Percentiles rank a stretch among this genome's conserved stretches.
Evolutionary conservation across 768 basidiomycete genomes (phyloP).

Genomic region (Boletus reticuloceps): DNA sequence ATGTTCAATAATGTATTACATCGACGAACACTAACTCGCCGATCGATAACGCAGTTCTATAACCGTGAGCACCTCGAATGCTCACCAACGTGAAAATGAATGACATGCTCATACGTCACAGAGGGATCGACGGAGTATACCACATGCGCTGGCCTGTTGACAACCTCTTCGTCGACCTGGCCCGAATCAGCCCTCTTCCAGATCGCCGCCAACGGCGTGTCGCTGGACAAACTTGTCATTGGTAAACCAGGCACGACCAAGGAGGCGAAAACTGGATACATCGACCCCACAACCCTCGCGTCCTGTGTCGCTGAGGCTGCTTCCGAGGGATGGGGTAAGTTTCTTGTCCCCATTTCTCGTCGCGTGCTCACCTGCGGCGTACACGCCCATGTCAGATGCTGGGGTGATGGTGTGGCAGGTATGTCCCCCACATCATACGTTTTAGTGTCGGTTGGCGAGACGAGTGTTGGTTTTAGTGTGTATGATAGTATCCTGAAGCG

Average conservation of each 20-base stretch:
- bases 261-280: constrained; percentile 53
- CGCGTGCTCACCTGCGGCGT: neutral
- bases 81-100: neutral
- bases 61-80: constrained; percentile 18
- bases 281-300: constrained; percentile 54
- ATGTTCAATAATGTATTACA: neutral
- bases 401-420: constrained; percentile 47
- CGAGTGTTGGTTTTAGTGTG: no score
- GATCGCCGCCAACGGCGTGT: constrained; percentile 46
- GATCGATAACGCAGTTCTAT: constrained; percentile 22
- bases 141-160: constrained; percentile 58
- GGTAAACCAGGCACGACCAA: constrained; percentile 47
- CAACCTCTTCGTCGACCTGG: constrained; percentile 55
- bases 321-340: constrained; percentile 65
- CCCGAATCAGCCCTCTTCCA: constrained; percentile 59
- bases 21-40: constrained; percentile 1
- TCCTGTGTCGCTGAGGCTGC: constrained; percentile 60
- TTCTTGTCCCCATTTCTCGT: neutral
- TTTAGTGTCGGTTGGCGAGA: neutral
- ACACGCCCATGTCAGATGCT: constrained; percentile 25
- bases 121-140: constrained; percentile 65
- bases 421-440: neutral
- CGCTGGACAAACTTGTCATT: constrained; percentile 51
- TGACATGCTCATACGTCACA: constrained; percentile 20
- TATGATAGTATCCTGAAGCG: constrained; percentile 37